Evolutionary conservation across 139 green algal genomes (phyloP).

Genomic region (Closterium sp.): DNA sequence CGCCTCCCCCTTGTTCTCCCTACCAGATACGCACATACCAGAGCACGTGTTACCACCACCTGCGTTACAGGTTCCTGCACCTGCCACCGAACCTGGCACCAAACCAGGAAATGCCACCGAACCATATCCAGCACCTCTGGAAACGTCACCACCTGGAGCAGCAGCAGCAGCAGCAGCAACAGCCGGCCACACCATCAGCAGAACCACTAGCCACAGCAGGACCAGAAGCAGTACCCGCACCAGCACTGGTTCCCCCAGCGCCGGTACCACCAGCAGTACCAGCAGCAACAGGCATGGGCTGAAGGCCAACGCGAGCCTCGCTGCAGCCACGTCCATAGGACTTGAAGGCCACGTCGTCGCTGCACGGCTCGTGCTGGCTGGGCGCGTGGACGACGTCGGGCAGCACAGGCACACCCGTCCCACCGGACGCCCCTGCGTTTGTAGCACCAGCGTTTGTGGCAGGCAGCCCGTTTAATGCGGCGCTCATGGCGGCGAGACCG

Average conservation of each 20-base stretch:
- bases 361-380: background rate
- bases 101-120: background rate
- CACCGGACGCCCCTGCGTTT: background rate
- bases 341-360: background rate
- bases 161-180: background rate
- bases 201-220: background rate
- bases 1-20: background rate
- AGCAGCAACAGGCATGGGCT: background rate
- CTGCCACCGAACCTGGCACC: background rate
- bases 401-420: background rate
- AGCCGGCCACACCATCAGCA: background rate
- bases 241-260: background rate
- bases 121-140: background rate
- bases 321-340: background rate
- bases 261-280: background rate
- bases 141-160: background rate
- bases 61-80: background rate
- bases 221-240: background rate
- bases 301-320: background rate
- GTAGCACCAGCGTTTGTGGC: background rate
- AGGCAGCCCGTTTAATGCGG: background rate
- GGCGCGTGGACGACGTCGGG: background rate
- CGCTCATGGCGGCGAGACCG: background rate
- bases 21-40: background rate
- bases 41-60: background rate